Conservation (phyloP, 2,329 filamentous ascomycete genomes). For the Achaetomium macrosporum region DNA sequence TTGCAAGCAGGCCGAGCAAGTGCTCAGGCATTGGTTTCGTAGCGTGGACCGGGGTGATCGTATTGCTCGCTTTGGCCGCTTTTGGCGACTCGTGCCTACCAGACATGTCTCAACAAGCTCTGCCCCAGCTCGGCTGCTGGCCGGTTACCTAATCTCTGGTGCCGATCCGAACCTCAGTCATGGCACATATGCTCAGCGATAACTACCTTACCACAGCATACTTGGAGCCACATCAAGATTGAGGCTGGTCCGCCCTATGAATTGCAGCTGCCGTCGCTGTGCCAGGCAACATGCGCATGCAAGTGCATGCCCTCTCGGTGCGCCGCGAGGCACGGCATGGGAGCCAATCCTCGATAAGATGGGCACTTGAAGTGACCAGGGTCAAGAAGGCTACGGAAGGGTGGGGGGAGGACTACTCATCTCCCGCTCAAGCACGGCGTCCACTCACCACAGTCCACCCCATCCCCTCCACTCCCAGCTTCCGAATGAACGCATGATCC, state of each 20-base stretch:
- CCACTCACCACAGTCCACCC: constrained; percentile 7
- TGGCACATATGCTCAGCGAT: not conserved
- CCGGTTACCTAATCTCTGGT: constrained; percentile 16
- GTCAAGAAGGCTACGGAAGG: not conserved
- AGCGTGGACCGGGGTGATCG: not conserved
- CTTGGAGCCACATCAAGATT: constrained; percentile 18
- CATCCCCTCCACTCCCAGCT: constrained; percentile 12
- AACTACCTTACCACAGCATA: too few species aligned
- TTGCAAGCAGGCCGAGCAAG: not conserved
- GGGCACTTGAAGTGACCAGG: not conserved
- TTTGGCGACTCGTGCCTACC: too few species aligned
- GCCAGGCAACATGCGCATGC: constrained; percentile 10
- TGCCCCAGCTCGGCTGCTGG: not conserved
- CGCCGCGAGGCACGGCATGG: constrained; percentile 5
- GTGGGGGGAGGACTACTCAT: constrained; percentile 1
- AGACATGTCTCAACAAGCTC: not conserved
- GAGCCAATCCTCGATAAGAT: not conserved
- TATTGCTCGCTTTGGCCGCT: constrained; percentile 16
- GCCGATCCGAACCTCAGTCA: constrained; percentile 12
- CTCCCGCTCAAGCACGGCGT: constrained; percentile 7
- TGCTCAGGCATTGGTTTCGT: not conserved
- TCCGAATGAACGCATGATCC: constrained; percentile 9
- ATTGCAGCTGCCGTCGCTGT: constrained; percentile 12
- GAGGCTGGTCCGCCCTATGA: constrained; percentile 18
- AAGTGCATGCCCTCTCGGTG: constrained; percentile 2